phyloP scores from a whole-genome alignment of 1,139 yeast genomes.

The Yamadazyma friedrichii region DNA sequence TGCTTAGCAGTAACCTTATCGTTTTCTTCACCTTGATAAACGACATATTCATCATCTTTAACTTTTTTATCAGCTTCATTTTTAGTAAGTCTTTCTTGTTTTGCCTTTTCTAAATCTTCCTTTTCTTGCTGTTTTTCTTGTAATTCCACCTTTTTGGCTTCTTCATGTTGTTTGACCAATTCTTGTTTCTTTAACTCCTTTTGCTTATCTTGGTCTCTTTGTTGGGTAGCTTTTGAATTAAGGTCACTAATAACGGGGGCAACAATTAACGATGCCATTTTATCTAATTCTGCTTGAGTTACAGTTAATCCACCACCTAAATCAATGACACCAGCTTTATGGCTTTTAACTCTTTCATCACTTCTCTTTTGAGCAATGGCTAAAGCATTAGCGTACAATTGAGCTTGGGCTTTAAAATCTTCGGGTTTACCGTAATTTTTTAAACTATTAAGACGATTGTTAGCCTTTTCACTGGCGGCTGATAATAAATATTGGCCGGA shows the following conservation, averaged over 20 bases:
- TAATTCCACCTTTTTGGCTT: conserved; percentile 50
- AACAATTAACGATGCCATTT: conserved; percentile 79
- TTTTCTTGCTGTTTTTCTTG: conserved; percentile 49
- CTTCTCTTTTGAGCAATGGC: conserved; percentile 70
- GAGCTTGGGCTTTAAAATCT: conserved; percentile 43
- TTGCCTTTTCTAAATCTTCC: conserved; percentile 38
- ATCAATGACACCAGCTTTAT: conserved; percentile 58
- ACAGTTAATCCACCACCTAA: conserved; percentile 89
- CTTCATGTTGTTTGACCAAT: conserved; percentile 32
- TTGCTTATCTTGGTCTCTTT: conserved; percentile 60
- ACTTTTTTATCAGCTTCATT: conserved; percentile 41
- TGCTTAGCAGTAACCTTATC: conserved; percentile 36
- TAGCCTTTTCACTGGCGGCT: conserved; percentile 61
- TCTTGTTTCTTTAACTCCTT: conserved; percentile 33
- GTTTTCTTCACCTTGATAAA: conserved; percentile 34
- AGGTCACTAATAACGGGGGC: conserved; percentile 84
- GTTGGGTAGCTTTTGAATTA: conserved; percentile 64
- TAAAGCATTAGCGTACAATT: conserved; percentile 44
- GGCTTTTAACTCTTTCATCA: conserved; percentile 50
- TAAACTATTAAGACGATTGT: conserved; percentile 44
- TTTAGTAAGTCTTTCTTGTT: conserved; percentile 34
- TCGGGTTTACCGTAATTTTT: conserved; percentile 29
- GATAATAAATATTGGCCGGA: conserved; percentile 58
- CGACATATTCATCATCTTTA: conserved; percentile 37
- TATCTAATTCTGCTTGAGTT: conserved; percentile 72